Base-by-base conservation (phyloP, 2,329 filamentous ascomycete species). In the Graphiopsis chlorocephala region DNA sequence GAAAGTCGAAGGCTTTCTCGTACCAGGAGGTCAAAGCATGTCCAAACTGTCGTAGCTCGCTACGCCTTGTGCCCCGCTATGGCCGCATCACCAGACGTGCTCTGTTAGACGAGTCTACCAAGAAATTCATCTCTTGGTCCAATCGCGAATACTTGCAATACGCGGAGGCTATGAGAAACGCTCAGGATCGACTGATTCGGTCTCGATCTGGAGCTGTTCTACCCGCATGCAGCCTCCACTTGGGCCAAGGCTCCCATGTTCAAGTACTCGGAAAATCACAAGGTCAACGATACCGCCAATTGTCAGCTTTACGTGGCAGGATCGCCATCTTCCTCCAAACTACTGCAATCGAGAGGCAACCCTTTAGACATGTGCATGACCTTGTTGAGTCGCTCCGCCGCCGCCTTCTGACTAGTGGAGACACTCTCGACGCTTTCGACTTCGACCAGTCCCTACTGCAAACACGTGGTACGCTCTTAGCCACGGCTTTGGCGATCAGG, bases 61-160 rank as follows among this genome's bases (percentile, higher is more conserved):
- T 90, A 14, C 79, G 85, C 20, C 81, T 82, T 65, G 78, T 90
- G 61, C 75, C 83, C 2, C 79, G 88, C 4, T 91, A 91, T 69
- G 85, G 86, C 15, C 82, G 87, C 11, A 82, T 90, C 3, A 80
- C 89, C 29, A 82, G 85, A 38, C 81, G 84, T 4, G 85, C 84
- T 0, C 76, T 87, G 7, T 78, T 91, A 0, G 86, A 90, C 62
- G 84, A 89, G 71, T 80, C 84, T 0, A 86, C 86, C 0, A 89
- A 88, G 75, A 88, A 86, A 67, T 88, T 90, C 71, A 82, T 88
- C n/a, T 70, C 81, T 3, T 85, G 81, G 77, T 80, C 84, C 0
- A 82, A 83, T 8, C 69, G 67, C 7, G 70, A 77, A 11, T 83
- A 79, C 64, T 67, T 78, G 0, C 71, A 77, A 3, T 75, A 87